Percentiles rank a stretch among this genome's conserved stretches.
Evolutionary conservation across 2,329 filamentous ascomycete genomes (phyloP).

Genomic region (Fusarium pseudocircinatum): DNA sequence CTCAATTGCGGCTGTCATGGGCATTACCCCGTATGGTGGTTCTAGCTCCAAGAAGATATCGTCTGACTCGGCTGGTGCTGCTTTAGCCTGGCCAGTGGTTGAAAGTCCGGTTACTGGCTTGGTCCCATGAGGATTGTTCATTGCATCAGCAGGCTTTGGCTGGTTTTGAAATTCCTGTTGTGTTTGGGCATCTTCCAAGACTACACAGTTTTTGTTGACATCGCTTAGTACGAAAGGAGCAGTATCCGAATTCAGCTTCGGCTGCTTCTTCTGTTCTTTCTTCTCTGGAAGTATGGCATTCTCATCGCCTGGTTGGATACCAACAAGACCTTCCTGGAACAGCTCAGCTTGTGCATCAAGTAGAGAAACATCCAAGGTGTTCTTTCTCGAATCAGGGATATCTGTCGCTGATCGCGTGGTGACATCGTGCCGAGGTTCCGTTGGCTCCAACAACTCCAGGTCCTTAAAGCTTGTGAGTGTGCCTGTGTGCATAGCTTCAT

Average conservation of each 20-base stretch:
- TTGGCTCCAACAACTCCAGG: neutral
- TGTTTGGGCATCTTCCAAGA: neutral
- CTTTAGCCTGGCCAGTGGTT: neutral
- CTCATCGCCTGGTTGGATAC: neutral
- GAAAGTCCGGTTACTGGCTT: neutral
- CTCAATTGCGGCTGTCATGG: neutral
- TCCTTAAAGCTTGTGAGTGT: neutral
- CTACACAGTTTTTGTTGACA: neutral
- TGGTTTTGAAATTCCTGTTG: neutral
- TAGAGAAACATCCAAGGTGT: neutral
- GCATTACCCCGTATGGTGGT: neutral
- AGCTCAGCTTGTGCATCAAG: neutral
- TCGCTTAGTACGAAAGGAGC: neutral
- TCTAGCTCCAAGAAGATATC: neutral
- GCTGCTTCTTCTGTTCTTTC: conserved; percentile 31
- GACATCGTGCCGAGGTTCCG: neutral
- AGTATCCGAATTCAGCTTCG: neutral
- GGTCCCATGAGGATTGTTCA: neutral
- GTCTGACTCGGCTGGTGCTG: neutral
- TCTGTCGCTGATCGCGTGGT: neutral
- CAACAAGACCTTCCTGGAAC: neutral
- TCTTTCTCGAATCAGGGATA: neutral
- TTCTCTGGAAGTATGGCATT: conserved; percentile 12
- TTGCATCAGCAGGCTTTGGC: neutral
- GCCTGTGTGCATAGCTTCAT: neutral